Conservation (phyloP, 306 rosid genomes). For the Chamaecrista fasciculata region DNA sequence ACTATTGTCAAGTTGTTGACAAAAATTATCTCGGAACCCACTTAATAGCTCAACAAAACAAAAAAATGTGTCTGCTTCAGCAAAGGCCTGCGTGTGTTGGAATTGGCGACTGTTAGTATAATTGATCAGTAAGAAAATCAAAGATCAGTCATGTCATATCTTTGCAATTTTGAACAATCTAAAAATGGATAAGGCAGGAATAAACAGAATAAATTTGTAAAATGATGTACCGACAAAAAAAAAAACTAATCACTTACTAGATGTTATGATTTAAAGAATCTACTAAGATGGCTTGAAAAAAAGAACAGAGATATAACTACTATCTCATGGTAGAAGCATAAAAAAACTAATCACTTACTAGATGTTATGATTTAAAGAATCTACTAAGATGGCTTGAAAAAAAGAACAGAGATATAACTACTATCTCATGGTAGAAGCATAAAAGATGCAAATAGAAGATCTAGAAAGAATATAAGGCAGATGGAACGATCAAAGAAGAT, state of each 20-base stretch:
- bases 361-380: not conserved
- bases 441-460: not conserved
- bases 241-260: not conserved
- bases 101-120: constrained; percentile 37
- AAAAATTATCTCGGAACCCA: constrained; percentile 94
- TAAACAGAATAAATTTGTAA: not conserved
- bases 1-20: constrained; percentile 98
- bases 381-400: not conserved
- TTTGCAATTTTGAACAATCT: not conserved
- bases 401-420: not conserved
- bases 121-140: constrained; percentile 1
- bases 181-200: not conserved
- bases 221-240: not conserved
- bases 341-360: not conserved
- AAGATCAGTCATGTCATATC: not conserved
- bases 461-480: not conserved
- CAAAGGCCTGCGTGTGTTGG: constrained; percentile 65
- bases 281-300: not conserved
- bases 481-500: not conserved
- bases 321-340: not conserved
- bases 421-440: not conserved
- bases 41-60: constrained; percentile 96
- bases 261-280: no score
- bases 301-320: not conserved
- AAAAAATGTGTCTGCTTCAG: constrained; percentile 97